These are phyloP conservation scores for Anastatica hierochuntica DNA, from an alignment of 345 rosid species.

Conservation along the genomic window DNA sequence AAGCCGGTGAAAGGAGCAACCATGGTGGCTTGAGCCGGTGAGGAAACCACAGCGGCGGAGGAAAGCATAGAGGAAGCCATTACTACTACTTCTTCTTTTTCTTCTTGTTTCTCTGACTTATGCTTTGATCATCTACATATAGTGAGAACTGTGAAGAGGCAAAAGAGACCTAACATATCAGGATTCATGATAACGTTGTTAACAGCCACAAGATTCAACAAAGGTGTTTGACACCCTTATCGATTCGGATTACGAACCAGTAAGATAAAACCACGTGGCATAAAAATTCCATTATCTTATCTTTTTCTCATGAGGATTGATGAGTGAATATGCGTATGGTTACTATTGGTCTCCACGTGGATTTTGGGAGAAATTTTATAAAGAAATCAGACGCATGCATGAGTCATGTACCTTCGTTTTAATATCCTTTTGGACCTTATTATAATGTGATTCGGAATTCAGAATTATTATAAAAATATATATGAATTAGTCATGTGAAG, in stretches of 20 bases:
- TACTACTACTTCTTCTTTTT: constrained; percentile 10
- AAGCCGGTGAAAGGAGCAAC: constrained; percentile 49
- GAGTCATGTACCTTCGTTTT: no score
- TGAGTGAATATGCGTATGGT: constrained; percentile 19
- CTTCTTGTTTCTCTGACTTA: neutral
- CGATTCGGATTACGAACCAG: constrained; percentile 5
- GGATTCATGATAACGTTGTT: constrained; percentile 28
- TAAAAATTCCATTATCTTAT: constrained; percentile 15
- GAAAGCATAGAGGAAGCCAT: constrained; percentile 62
- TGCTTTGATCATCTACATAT: constrained; percentile 14
- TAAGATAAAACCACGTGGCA: constrained; percentile 15
- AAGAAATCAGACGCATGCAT: neutral
- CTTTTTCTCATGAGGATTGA: constrained; percentile 11
- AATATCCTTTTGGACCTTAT: no score
- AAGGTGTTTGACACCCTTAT: constrained; percentile 30
- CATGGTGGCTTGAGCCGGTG: constrained; percentile 41
- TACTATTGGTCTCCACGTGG: constrained; percentile 11
- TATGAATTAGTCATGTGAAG: no score
- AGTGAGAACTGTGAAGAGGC: neutral
- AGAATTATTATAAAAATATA: no score
- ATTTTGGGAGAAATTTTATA: constrained; percentile 21
- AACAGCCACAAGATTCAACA: constrained; percentile 23
- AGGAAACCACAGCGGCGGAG: constrained; percentile 34
- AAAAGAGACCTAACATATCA: constrained; percentile 1
- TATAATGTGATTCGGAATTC: no score